Evolutionary conservation across 1,284 basidiomycete genomes (phyloP), one percentile per base, ranked within the genome.

Genomic region (Ustilago trichophora): DNA sequence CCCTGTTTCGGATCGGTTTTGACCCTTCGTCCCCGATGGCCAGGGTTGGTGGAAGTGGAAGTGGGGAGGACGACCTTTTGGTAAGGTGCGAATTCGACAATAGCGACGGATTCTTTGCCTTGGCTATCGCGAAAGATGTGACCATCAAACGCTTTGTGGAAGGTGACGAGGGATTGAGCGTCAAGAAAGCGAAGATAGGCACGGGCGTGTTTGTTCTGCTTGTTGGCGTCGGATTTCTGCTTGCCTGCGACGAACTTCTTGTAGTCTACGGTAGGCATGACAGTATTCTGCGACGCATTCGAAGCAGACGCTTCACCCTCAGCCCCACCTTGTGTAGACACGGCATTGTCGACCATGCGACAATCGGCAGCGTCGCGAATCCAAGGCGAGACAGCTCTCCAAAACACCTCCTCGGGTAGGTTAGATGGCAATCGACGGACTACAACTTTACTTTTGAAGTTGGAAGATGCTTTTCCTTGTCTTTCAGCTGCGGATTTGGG

Each of bases 21-120:
- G 81, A 86, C 87, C 82, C 89, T 89, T n/a, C 45, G 46, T n/a
- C 53, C 29, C 1, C 50, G 29, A n/a, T n/a, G n/a, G n/a, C n/a
- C n/a, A n/a, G n/a, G n/a, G 5, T 19, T n/a, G 6, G 16, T 10
- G 6, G 46, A 21, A 10, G 52, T 10, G 12, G 48, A n/a, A n/a
- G n/a, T n/a, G n/a, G n/a, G 21, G 1, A 56, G 29, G 6, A 64
- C 90, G 3, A 90, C 83, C 82, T 92, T 96, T 81, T 94, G 93
- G 66, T 89, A 91, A 0, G 93, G 93, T 0, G 95, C 91, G 77
- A 91, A 97, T 82, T 98, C 95, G 3, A 98, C 93, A 2, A 96
- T 85, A 1, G 92, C 92, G 52, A 89, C 86, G 3, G 87, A 91
- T 77, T 95, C 91, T 74, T 89, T 90, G 10, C 94, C 94, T 68